phyloP scores from a whole-genome alignment of 441 rosid genomes.

The Gossypium lobatum region DNA sequence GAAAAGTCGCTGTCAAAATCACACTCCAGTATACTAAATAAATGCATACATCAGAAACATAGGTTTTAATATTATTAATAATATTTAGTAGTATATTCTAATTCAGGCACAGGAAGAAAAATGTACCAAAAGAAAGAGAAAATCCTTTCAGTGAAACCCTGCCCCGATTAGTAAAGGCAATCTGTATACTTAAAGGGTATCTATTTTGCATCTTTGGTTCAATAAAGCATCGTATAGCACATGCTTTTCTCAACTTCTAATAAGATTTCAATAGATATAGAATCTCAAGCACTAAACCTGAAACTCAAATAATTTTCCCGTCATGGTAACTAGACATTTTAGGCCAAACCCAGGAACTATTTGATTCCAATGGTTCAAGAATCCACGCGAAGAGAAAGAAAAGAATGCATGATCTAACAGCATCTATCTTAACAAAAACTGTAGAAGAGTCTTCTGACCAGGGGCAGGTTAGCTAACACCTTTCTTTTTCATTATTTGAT shows the following conservation, averaged over 20 bases:
- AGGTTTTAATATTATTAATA: neutral
- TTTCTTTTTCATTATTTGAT: neutral
- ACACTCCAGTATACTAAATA: neutral
- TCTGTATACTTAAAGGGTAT: neutral
- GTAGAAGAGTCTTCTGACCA: neutral
- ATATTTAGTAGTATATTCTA: neutral
- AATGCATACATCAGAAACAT: neutral
- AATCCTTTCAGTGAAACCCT: neutral
- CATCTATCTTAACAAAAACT: neutral
- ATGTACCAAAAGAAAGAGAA: neutral
- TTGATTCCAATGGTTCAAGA: neutral
- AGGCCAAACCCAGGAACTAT: neutral
- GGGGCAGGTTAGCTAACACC: neutral
- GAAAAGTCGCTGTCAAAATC: neutral
- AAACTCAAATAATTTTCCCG: neutral
- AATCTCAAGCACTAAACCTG: neutral
- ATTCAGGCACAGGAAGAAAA: neutral
- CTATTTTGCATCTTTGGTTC: neutral
- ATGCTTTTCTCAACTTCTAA: neutral
- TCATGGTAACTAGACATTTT: neutral
- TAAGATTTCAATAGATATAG: neutral
- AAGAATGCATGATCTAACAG: conserved; percentile 2
- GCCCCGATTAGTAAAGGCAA: neutral
- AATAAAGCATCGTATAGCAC: neutral
- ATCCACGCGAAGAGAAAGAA: neutral